phyloP scores from a whole-genome alignment of 2,329 filamentous ascomycete genomes.

The Paraphaeosphaeria sporulosa region DNA sequence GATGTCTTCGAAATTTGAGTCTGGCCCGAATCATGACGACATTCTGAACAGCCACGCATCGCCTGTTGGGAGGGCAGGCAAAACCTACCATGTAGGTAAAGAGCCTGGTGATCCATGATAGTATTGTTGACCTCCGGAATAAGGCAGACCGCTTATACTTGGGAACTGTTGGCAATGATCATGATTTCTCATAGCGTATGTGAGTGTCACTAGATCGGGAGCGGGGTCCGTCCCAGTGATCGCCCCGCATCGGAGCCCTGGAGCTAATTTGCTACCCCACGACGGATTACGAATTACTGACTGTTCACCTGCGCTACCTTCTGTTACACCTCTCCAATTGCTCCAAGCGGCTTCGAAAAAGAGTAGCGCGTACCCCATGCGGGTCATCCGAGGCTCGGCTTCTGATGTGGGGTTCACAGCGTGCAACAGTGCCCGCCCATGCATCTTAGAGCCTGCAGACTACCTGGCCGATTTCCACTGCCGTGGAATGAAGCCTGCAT shows the following conservation, averaged over 20 bases:
- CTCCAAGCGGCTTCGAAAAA: neutral
- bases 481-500: slow-evolving; percentile 18
- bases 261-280: neutral
- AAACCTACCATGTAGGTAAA: neutral
- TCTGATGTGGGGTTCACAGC: slow-evolving; percentile 34
- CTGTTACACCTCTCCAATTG: neutral
- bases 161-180: neutral
- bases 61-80: neutral
- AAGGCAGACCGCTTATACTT: neutral
- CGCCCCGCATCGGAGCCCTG: slow-evolving; percentile 1
- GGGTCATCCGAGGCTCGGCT: too few relatives aligned
- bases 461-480: slow-evolving; percentile 29
- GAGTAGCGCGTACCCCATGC: neutral
- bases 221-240: neutral
- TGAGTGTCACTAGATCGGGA: neutral
- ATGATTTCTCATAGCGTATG: neutral
- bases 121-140: neutral
- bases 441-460: slow-evolving; percentile 14
- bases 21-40: neutral
- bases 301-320: slow-evolving; percentile 20
- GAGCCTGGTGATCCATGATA: neutral
- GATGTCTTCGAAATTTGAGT: neutral
- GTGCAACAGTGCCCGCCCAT: neutral
- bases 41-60: neutral
- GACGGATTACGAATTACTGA: slow-evolving; percentile 21